Percentiles rank a stretch among this genome's conserved stretches.
These are phyloP conservation scores for Moricandia arvensis DNA, from an alignment of 345 rosid species.

Conservation along the genomic window DNA sequence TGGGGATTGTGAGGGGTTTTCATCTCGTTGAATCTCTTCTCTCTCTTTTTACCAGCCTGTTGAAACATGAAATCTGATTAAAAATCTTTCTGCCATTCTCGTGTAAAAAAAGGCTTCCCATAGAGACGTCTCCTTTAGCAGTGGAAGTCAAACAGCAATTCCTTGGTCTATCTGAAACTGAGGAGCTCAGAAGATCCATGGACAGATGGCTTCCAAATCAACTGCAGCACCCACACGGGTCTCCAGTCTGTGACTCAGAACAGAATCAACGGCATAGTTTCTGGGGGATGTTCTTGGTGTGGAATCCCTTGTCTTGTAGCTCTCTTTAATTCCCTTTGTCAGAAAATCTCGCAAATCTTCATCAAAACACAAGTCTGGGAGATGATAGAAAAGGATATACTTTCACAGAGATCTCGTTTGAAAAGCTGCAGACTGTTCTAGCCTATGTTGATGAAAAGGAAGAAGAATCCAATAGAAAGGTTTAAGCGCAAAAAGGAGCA, in stretches of 20 bases:
- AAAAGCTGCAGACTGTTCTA: constrained; percentile 56
- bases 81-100: too few species aligned
- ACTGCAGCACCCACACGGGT: constrained; percentile 39
- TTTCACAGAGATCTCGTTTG: constrained; percentile 43
- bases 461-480: constrained; percentile 42
- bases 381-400: constrained; percentile 21
- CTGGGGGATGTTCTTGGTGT: constrained; percentile 71
- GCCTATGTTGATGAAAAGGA: constrained; percentile 61
- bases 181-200: constrained; percentile 74
- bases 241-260: constrained; percentile 46
- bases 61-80: constrained; percentile 13
- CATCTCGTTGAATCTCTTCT: constrained; percentile 10
- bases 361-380: constrained; percentile 32
- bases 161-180: constrained; percentile 77
- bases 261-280: constrained; percentile 70
- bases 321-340: constrained; percentile 55
- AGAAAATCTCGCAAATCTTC: constrained; percentile 47
- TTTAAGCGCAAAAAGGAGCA: constrained; percentile 58
- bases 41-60: neutral
- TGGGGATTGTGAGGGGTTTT: constrained; percentile 96
- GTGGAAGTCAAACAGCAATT: constrained; percentile 86
- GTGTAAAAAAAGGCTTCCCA: constrained; percentile 64
- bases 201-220: constrained; percentile 58
- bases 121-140: constrained; percentile 85
- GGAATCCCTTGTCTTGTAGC: constrained; percentile 66